phyloP scores from a whole-genome alignment of 768 basidiomycete genomes.

The Termitomyces eurrhizus region DNA sequence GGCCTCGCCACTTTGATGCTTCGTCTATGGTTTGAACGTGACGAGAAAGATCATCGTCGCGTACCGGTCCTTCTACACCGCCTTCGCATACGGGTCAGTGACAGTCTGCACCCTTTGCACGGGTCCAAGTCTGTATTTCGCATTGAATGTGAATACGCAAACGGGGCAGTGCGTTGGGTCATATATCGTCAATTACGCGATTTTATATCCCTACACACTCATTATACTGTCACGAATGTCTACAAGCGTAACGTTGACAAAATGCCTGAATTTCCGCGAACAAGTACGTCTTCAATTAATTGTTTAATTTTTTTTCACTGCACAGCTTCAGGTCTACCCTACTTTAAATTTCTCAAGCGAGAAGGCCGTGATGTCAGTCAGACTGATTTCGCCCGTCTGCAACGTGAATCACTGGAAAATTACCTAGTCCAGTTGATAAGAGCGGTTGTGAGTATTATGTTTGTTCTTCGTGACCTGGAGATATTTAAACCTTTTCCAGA shows the following conservation, averaged over 20 bases:
- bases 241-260: slow-evolving; percentile 69
- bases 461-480: not conserved
- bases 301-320: slow-evolving; percentile 1
- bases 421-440: slow-evolving; percentile 87
- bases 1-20: slow-evolving; percentile 78
- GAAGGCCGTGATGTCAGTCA: slow-evolving; percentile 55
- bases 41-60: slow-evolving; percentile 80
- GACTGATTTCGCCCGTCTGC: slow-evolving; percentile 75
- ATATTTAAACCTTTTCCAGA: slow-evolving; percentile 42
- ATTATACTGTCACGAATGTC: slow-evolving; percentile 83
- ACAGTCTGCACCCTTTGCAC: slow-evolving; percentile 80
- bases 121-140: slow-evolving; percentile 78
- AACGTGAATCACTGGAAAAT: slow-evolving; percentile 79
- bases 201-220: slow-evolving; percentile 84
- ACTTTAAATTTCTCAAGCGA: slow-evolving; percentile 80
- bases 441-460: slow-evolving; percentile 63
- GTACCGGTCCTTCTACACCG: slow-evolving; percentile 78
- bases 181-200: slow-evolving; percentile 92
- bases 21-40: slow-evolving; percentile 81
- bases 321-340: slow-evolving; percentile 64
- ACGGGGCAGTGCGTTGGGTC: slow-evolving; percentile 90
- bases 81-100: slow-evolving; percentile 79
- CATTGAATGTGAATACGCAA: slow-evolving; percentile 95
- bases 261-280: slow-evolving; percentile 89
- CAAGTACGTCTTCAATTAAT: slow-evolving; percentile 41